Evolutionary conservation across 148 eudicot genomes (phyloP).

Genomic region (Dysphania ambrosioides): DNA sequence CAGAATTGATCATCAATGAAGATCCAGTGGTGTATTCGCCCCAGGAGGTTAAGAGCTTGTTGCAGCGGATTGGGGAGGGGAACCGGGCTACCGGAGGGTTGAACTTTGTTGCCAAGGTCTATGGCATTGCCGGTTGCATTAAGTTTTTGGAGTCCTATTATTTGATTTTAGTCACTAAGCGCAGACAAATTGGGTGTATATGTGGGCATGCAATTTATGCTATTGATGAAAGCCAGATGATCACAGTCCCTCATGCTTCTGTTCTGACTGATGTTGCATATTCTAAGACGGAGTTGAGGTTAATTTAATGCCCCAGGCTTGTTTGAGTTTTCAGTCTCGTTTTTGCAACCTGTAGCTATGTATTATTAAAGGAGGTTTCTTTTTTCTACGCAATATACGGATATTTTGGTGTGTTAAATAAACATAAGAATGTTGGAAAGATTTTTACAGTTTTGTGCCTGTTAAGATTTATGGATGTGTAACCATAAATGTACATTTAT

Average conservation of each 20-base stretch:
- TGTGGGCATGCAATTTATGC: constrained; percentile 97
- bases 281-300: constrained; percentile 94
- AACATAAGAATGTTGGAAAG: neutral
- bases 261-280: constrained; percentile 83
- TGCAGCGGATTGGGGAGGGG: constrained; percentile 89
- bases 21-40: constrained; percentile 92
- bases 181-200: constrained; percentile 82
- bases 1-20: constrained; percentile 82
- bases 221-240: constrained; percentile 86
- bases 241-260: constrained; percentile 84
- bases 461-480: neutral
- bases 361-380: neutral
- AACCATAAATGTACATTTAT: neutral
- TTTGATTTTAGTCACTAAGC: constrained; percentile 78
- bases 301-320: neutral
- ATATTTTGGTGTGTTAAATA: neutral
- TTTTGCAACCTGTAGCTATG: neutral
- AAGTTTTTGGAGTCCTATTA: constrained; percentile 87
- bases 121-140: constrained; percentile 94
- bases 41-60: constrained; percentile 77
- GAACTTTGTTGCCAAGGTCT: constrained; percentile 73
- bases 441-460: neutral
- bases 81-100: constrained; percentile 93
- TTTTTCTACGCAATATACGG: neutral
- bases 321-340: neutral